Base-by-base conservation (phyloP, 2,329 filamentous ascomycete genomes). In the Neonectria hederae region DNA sequence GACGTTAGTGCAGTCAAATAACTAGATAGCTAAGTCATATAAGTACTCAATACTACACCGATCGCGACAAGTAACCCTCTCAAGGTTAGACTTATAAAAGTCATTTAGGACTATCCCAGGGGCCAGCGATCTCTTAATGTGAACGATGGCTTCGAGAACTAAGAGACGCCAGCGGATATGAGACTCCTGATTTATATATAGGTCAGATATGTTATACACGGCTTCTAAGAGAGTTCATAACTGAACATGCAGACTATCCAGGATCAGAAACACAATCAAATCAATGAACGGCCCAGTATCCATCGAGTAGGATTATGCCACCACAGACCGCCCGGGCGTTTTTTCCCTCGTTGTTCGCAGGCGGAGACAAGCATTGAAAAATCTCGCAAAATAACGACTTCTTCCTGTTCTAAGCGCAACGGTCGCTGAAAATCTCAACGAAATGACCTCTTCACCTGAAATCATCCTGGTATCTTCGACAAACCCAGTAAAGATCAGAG, bases 401-500 rank as follows among this genome's bases (percentile, higher is more conserved):
- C 21, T 11, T 11, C n/a, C 9, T 42, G n/a, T 10, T 19, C 38
- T 19, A 5, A 42, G 8, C 38, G n/a, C n/a, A 11, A 10, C 38
- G n/a, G n/a, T 19, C 38, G n/a, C 38, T n/a, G 7, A 42, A 42
- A 8, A 4, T 19, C 9, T 42, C 38, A 42, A 42, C 38, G 2
- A 21, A 42, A 42, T 42, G 38, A 4, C 38, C 14, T 1, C 62
- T 7, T 26, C 43, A 49, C 43, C 49, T 11, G 63, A 66, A 22
- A n/a, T 45, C 2, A 68, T 72, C 22, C 48, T 81, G 35, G 74
- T 81, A 5, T 76, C 80, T 8, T 82, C 80, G 19, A 74, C 74
- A 14, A 82, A 82, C 63, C 78, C 79, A 32, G 75, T 80, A 70
- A 82, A 82, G 57, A 76, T 80, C 59, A 74, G 65, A 11, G 80